Evolutionary conservation across 2,329 filamentous ascomycete genomes (phyloP).

Genomic region (Cladophialophora exuberans): DNA sequence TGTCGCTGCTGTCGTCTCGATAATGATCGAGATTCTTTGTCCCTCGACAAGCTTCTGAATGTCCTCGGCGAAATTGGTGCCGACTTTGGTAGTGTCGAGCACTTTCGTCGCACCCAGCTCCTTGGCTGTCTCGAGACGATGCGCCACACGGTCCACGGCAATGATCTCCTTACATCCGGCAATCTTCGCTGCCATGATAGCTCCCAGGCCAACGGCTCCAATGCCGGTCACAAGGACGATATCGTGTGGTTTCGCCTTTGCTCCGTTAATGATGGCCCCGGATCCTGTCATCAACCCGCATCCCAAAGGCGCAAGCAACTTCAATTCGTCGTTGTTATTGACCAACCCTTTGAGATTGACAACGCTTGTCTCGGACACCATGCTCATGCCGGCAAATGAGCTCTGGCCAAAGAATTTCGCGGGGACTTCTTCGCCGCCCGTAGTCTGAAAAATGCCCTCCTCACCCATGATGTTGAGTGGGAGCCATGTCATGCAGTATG

Average conservation of each 20-base stretch:
- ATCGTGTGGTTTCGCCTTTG: slow-evolving; percentile 41
- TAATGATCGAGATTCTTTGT: slow-evolving; percentile 48
- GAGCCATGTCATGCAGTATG: slow-evolving; percentile 55
- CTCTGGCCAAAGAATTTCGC: slow-evolving; percentile 45
- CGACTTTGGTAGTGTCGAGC: slow-evolving; percentile 38
- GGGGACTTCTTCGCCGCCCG: slow-evolving; percentile 36
- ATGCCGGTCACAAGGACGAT: slow-evolving; percentile 49
- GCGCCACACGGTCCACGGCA: slow-evolving; percentile 44
- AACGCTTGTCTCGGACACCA: slow-evolving; percentile 37
- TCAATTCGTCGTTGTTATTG: slow-evolving; percentile 29
- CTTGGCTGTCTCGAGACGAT: slow-evolving; percentile 43
- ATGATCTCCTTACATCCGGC: slow-evolving; percentile 44
- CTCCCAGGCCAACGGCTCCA: slow-evolving; percentile 52
- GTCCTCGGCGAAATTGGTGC: slow-evolving; percentile 38
- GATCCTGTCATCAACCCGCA: slow-evolving; percentile 44
- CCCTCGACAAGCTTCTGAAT: slow-evolving; percentile 42
- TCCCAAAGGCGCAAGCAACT: slow-evolving; percentile 37
- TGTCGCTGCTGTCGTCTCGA: slow-evolving; percentile 56
- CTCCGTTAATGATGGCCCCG: slow-evolving; percentile 47
- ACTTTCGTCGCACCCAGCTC: slow-evolving; percentile 44
- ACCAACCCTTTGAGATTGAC: slow-evolving; percentile 32
- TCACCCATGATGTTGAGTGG: slow-evolving; percentile 47
- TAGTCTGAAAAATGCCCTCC: slow-evolving; percentile 16
- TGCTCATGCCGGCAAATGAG: slow-evolving; percentile 38
- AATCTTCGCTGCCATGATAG: slow-evolving; percentile 55